These are phyloP conservation scores for Solanum peruvianum DNA, from an alignment of 257 asterid genomes.

Conservation along the genomic window DNA sequence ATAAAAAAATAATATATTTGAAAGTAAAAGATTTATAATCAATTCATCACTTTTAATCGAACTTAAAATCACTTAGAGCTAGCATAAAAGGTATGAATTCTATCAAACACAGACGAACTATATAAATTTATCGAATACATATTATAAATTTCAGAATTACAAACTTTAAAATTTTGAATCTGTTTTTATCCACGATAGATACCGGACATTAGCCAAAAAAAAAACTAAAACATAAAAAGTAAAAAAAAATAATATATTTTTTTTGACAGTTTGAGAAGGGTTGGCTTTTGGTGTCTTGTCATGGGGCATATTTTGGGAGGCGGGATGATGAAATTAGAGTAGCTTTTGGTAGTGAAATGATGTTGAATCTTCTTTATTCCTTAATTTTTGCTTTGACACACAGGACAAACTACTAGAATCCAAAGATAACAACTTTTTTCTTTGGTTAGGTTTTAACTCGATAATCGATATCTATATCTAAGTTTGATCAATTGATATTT, in stretches of 20 bases:
- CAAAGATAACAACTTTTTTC: not conserved
- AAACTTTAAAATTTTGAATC: not conserved
- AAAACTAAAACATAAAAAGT: not conserved
- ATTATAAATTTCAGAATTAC: not conserved
- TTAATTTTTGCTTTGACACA: not conserved
- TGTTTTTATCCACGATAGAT: not conserved
- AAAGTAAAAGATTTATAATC: not conserved
- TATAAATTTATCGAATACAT: not conserved
- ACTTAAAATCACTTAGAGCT: not conserved
- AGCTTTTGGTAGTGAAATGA: not conserved
- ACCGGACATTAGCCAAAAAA: not conserved
- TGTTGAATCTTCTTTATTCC: constrained; percentile 1
- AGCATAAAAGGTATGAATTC: not conserved
- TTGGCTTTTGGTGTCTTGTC: not conserved
- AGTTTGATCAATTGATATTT: too few species aligned
- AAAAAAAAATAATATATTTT: not conserved
- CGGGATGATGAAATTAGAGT: not conserved
- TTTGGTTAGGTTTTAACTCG: not conserved
- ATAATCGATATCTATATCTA: accelerated
- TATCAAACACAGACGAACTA: not conserved
- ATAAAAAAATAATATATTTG: not conserved
- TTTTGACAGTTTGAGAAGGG: not conserved
- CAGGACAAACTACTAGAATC: not conserved
- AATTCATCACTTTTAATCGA: not conserved
- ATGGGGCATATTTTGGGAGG: not conserved